phyloP scores from a whole-genome alignment of 192 early-diverging fungal genomes.

The Globomyces pollinis-pini region DNA sequence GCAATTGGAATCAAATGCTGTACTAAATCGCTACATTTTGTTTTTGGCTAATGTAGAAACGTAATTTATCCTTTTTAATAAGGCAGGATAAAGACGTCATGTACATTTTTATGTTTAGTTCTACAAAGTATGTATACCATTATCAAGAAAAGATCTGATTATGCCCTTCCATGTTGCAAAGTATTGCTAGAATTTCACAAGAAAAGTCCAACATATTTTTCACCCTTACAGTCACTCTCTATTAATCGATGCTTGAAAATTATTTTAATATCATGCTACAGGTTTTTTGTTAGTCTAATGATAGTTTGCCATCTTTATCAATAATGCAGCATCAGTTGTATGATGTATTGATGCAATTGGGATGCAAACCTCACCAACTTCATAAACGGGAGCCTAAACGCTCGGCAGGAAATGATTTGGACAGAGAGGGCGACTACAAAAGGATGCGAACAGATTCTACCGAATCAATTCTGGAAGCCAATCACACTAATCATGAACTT shows the following conservation, averaged over 20 bases:
- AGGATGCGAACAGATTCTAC: too few relatives aligned
- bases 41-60: not conserved
- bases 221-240: not conserved
- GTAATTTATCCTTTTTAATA: not conserved
- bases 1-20: not conserved
- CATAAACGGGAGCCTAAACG: too few relatives aligned
- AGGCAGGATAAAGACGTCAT: not conserved
- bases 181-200: not conserved
- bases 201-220: not conserved
- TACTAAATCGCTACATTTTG: not conserved
- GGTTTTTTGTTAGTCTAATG: not conserved
- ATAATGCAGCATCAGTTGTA: not conserved
- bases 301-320: not conserved
- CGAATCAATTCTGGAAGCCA: too few relatives aligned
- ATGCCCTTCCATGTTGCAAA: not conserved
- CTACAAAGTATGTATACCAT: not conserved
- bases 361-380: too few relatives aligned
- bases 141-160: not conserved
- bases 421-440: too few relatives aligned
- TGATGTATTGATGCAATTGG: not conserved
- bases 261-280: not conserved
- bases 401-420: too few relatives aligned
- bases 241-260: not conserved
- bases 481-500: too few relatives aligned
- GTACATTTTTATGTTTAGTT: not conserved